These are phyloP conservation scores for Peterozyma toletana DNA, from an alignment of 805 yeast species.

Conservation along the genomic window DNA sequence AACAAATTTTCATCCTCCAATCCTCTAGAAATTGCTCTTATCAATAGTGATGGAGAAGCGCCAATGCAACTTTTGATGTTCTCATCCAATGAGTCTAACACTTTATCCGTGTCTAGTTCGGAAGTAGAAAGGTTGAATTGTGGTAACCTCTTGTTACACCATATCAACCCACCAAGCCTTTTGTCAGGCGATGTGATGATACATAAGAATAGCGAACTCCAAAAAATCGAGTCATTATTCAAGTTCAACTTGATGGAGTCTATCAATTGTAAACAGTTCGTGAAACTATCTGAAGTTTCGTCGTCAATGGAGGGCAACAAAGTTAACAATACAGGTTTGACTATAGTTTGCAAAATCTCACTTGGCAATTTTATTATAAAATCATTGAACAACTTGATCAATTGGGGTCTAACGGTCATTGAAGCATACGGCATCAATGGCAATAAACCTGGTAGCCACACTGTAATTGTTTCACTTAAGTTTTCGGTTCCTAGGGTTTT, in stretches of 20 bases:
- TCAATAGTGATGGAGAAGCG: slow-evolving; percentile 75
- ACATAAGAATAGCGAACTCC: slow-evolving; percentile 76
- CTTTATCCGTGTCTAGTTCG: slow-evolving; percentile 15
- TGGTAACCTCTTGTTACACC: slow-evolving; percentile 66
- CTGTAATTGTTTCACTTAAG: slow-evolving; percentile 46
- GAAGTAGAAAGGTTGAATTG: slow-evolving; percentile 31
- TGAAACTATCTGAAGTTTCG: slow-evolving; percentile 79
- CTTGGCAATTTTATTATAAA: slow-evolving; percentile 49
- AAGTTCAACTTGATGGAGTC: slow-evolving; percentile 51
- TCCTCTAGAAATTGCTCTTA: slow-evolving; percentile 69
- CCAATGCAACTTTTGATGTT: slow-evolving; percentile 49
- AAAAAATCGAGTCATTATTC: slow-evolving; percentile 67
- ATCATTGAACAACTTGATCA: slow-evolving; percentile 54
- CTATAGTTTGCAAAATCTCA: slow-evolving; percentile 39
- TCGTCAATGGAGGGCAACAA: slow-evolving; percentile 88
- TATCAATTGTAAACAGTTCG: slow-evolving; percentile 49
- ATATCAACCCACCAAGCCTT: slow-evolving; percentile 76
- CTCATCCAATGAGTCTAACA: slow-evolving; percentile 17
- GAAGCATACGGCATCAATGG: slow-evolving; percentile 87
- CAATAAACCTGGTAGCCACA: slow-evolving; percentile 91
- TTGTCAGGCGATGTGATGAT: slow-evolving; percentile 75
- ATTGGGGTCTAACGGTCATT: slow-evolving; percentile 76
- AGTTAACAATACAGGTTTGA: slow-evolving; percentile 67
- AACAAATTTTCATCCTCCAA: slow-evolving; percentile 60
- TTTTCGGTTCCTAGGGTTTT: slow-evolving; percentile 48